A percentile compares a stretch with the other conserved stretches of the same genome.
phyloP scores from a whole-genome alignment of 768 basidiomycete genomes.

The Tulasnella sp. region DNA sequence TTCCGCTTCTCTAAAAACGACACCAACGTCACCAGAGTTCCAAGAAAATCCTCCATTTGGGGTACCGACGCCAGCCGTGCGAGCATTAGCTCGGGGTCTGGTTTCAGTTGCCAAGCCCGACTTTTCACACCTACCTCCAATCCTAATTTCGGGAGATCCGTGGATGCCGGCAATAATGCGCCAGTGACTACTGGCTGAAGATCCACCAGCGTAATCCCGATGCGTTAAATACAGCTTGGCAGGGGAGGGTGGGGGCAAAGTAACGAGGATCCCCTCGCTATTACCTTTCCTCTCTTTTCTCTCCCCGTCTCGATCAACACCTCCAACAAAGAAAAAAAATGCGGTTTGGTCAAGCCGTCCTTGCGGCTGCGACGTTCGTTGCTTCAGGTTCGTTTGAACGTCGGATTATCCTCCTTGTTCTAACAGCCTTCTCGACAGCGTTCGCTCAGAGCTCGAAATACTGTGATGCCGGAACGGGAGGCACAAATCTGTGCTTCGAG shows the following conservation, averaged over 20 bases:
- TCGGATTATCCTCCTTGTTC: neutral
- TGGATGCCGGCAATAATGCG: neutral
- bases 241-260: neutral
- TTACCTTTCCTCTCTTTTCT: neutral
- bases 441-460: constrained; percentile 6
- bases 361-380: constrained; percentile 1
- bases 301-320: neutral
- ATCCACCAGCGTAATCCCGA: neutral
- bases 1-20: neutral
- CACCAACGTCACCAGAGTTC: neutral
- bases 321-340: neutral
- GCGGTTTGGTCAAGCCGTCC: neutral
- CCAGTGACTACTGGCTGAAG: neutral
- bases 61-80: neutral
- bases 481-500: constrained; percentile 13
- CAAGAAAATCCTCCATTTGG: neutral
- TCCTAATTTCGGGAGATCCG: neutral
- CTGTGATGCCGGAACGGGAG: constrained; percentile 10
- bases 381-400: neutral
- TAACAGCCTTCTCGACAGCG: neutral
- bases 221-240: neutral
- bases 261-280: neutral
- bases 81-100: neutral
- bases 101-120: neutral
- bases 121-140: neutral